These are phyloP conservation scores for Arthrobotrys pseudoclavata DNA, from an alignment of 2,329 filamentous ascomycete genomes.

Conservation along the genomic window DNA sequence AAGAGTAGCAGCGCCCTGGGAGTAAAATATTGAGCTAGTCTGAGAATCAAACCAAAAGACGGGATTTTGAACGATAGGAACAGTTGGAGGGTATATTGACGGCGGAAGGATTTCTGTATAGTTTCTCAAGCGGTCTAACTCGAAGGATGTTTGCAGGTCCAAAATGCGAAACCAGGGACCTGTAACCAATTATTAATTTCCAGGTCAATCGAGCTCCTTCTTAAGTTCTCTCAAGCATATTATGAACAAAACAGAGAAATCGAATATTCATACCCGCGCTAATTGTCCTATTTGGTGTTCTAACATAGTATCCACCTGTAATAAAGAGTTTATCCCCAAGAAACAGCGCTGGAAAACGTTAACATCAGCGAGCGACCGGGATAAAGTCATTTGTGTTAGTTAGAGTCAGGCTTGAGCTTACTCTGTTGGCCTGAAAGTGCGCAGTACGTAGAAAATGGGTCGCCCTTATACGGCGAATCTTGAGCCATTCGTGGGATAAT, in stretches of 20 bases:
- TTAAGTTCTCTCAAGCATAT: too few species aligned
- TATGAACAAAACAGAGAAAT: too few species aligned
- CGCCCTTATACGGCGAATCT: constrained; percentile 36
- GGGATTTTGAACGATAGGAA: constrained; percentile 39
- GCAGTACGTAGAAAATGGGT: constrained; percentile 44
- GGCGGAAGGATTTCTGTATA: constrained; percentile 36
- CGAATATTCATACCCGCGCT: constrained; percentile 29
- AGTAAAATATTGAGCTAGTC: constrained; percentile 47
- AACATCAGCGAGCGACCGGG: neutral
- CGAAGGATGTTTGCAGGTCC: constrained; percentile 26
- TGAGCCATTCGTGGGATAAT: neutral
- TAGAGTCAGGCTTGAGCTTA: neutral
- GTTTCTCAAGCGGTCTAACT: constrained; percentile 18
- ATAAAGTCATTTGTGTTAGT: constrained; percentile 23
- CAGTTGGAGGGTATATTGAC: constrained; percentile 37
- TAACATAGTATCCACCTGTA: constrained; percentile 41
- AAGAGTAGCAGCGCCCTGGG: constrained; percentile 28
- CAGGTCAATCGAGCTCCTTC: neutral
- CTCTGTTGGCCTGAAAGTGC: constrained; percentile 45
- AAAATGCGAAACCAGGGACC: constrained; percentile 53
- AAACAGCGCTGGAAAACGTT: constrained; percentile 21
- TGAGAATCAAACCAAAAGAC: constrained; percentile 46
- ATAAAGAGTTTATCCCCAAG: constrained; percentile 45
- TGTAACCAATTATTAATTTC: constrained; percentile 1
- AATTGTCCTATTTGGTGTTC: constrained; percentile 29